Evolutionary conservation across 2,329 filamentous ascomycete species (phyloP).

Genomic region (Metarhizium guizhouense): DNA sequence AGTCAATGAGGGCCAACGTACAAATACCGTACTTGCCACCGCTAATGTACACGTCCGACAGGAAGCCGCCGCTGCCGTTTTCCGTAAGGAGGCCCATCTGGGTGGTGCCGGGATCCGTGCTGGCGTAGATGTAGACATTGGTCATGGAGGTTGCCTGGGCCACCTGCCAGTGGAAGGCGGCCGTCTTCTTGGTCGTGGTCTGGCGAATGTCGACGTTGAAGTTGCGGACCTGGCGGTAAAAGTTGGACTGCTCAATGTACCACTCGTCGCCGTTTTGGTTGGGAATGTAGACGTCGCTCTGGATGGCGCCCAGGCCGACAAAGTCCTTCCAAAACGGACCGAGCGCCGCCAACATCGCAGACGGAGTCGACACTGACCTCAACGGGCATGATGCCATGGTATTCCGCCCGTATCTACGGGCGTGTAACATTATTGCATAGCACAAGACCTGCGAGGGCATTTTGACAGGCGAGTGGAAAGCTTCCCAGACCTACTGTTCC

Average conservation of each 20-base stretch:
- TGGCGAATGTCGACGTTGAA: constrained; percentile 30
- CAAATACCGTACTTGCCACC: constrained; percentile 41
- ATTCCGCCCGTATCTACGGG: too few relatives aligned
- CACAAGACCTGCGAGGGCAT: too few relatives aligned
- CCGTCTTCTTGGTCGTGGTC: constrained; percentile 35
- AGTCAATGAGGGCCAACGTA: not conserved
- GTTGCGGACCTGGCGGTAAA: constrained; percentile 57
- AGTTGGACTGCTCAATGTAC: constrained; percentile 19
- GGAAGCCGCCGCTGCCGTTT: constrained; percentile 28
- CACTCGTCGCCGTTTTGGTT: constrained; percentile 1
- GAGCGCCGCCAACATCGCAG: not conserved
- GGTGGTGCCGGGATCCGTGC: not conserved
- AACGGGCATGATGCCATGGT: too few relatives aligned
- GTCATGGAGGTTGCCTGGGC: constrained; percentile 28
- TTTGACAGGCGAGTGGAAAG: too few relatives aligned
- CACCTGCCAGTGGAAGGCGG: constrained; percentile 53
- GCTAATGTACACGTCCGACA: constrained; percentile 53
- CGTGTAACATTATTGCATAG: too few relatives aligned
- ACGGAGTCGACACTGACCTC: too few relatives aligned
- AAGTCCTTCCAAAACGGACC: not conserved
- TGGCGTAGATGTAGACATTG: not conserved
- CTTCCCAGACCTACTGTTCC: too few relatives aligned
- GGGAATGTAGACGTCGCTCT: constrained; percentile 5
- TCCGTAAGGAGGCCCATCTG: constrained; percentile 16
- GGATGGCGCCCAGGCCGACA: not conserved